Base-by-base conservation (phyloP, 345 rosid species). In the Camelina sativa region DNA sequence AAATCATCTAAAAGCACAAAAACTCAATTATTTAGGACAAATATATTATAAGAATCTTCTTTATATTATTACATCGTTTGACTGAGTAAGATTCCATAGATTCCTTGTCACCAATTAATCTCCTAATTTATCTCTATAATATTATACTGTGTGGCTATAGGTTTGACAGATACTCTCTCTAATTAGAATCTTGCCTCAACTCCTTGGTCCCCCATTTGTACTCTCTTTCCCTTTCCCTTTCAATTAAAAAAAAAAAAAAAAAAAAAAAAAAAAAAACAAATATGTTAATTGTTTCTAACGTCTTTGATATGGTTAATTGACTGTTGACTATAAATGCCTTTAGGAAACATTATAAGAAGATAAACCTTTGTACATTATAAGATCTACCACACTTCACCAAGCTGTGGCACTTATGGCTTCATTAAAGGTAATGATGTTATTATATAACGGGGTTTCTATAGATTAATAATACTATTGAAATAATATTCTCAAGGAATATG, bases 1-100 rank as follows among this genome's bases (percentile, higher is more conserved):
- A 62, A 62, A 76, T 62, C 74, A 70, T 76, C 32, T 23, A 12
- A 62, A 62, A 63, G 38, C 62, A 71, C 52, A 30, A 66, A 66
- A 64, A 30, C 72, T 77, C 76, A 71, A 77, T 77, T 65, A 77
- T 77, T 70, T 55, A 19, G 67, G 55, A 20, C 35, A 37, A 19
- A 51, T 58, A 28, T 47, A 9, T n/a, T 17, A 53, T 55, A 58
- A 66, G 76, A 67, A 74, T 74, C 67, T 74, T 79, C 16, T 47
- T 43, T 50, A 22, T 59, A 65, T 64, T 50, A 22, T 57, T 56
- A 68, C 70, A 22, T 34, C 23, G 58, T 58, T 72, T 77, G 80
- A 72, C 80, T 65, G 20, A 40, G 64, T 59, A 72, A 48, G 81
- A 78, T 72, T 78, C 81, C 81, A 66, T 12, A 73, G 80, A 86